Evolutionary conservation across 495 filamentous ascomycete species (phyloP).

Genomic region (Podospora conica): DNA sequence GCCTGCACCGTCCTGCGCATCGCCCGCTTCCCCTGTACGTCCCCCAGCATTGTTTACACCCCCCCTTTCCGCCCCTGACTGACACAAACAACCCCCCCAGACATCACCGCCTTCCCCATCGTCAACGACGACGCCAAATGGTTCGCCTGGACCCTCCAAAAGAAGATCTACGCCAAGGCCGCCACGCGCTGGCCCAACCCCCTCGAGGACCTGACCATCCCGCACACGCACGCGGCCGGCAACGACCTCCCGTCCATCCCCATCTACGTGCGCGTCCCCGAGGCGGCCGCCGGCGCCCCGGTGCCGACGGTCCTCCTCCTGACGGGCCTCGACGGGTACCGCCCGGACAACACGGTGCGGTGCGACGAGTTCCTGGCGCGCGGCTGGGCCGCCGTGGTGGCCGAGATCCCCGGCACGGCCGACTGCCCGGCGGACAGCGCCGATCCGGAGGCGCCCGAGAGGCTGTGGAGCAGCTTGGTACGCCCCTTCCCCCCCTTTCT

Average conservation of each 20-base stretch:
- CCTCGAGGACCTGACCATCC: slow-evolving; percentile 55
- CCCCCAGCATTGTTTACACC: slow-evolving; percentile 28
- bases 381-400: slow-evolving; percentile 55
- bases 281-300: slow-evolving; percentile 21
- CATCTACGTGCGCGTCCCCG: slow-evolving; percentile 57
- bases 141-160: slow-evolving; percentile 61
- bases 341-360: slow-evolving; percentile 70
- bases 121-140: slow-evolving; percentile 46
- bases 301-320: slow-evolving; percentile 61
- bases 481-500: not conserved
- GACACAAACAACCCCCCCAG: slow-evolving; percentile 4
- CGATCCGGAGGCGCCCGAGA: slow-evolving; percentile 42
- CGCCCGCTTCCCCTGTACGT: slow-evolving; percentile 63
- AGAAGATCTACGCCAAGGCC: slow-evolving; percentile 56
- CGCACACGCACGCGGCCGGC: slow-evolving; percentile 42
- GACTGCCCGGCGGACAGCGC: slow-evolving; percentile 63
- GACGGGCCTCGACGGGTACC: slow-evolving; percentile 73
- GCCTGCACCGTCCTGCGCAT: slow-evolving; percentile 69
- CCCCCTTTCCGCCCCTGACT: not conserved
- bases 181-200: slow-evolving; percentile 48
- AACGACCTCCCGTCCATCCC: slow-evolving; percentile 55
- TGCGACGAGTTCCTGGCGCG: slow-evolving; percentile 58
- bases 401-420: slow-evolving; percentile 75
- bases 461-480: slow-evolving; percentile 55
- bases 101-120: slow-evolving; percentile 33